Conservation (phyloP, 75 land plant species). For the Picea glauca region DNA sequence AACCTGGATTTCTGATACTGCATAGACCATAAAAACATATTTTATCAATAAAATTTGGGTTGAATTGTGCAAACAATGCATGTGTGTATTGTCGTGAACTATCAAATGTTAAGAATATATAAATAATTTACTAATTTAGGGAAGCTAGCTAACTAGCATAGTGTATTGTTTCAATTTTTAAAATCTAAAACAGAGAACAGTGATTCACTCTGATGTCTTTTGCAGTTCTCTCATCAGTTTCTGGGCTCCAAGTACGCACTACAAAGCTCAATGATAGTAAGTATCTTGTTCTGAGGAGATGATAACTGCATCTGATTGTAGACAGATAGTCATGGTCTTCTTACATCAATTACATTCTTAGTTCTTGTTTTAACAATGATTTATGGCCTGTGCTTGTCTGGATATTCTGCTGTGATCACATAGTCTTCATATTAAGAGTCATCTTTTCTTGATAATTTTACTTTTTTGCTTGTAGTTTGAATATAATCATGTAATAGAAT, state of each 20-base stretch:
- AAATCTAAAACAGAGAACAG: too few relatives aligned
- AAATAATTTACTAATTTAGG: background rate
- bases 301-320: background rate
- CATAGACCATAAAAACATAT: background rate
- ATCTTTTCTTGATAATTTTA: background rate
- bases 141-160: background rate
- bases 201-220: constrained; percentile 2
- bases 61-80: background rate
- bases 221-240: constrained; percentile 78
- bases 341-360: background rate
- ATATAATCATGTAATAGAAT: background rate
- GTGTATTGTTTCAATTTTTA: background rate
- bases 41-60: background rate
- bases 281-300: constrained; percentile 4
- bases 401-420: background rate
- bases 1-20: background rate
- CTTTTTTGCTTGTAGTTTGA: background rate
- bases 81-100: background rate
- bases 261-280: constrained; percentile 41
- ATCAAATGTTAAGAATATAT: background rate
- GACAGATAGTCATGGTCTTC: background rate
- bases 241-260: constrained; percentile 54
- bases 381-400: background rate
- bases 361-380: background rate
- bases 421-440: background rate